Base-by-base conservation (phyloP, 2,329 filamentous ascomycete genomes). In the Aspergillus aculeatus region DNA sequence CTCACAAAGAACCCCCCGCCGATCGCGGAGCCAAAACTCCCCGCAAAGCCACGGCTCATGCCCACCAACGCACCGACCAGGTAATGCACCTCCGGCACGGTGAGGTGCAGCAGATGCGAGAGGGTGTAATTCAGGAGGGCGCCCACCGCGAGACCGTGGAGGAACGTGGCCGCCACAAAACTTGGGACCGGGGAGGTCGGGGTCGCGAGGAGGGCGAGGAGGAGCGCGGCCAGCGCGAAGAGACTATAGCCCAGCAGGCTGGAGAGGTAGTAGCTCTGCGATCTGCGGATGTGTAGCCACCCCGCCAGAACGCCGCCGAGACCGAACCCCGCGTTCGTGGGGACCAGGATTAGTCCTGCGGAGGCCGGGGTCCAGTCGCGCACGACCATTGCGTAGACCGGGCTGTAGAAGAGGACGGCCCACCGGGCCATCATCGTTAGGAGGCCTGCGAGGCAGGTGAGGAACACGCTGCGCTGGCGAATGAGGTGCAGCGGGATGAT, bases 371-470 rank as follows among this genome's bases (percentile, higher is more conserved):
- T 77, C 78, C 89, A 89, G 57, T 85, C 85, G 2, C 88, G 85
- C 1, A 95, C 88, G 3, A 90, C 89, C 59, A 95, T 86, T 35
- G 90, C 89, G 68, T 91, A 93, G 48, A 92, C 86, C 0, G 92
- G 91, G 0, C 88, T 84, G 75, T 92, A 96, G 78, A 92, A 95
- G 7, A 96, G 80, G 2, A 96, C 82, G 6, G 83, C 83, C 91
- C 91, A 96, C 59, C 92, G 87, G 2, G 89, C 83, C 71, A 90
- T 87, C 90, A 96, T 94, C 72, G 92, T 84, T 21, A 89, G 87
- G 0, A 93, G 82, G 53, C 92, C 90, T 1, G 88, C 84, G 23
- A 93, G 69, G 69, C 91, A 94, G 1, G 89, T 89, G 23, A 94
- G 76, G 3, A 94, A 78, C 1, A 90, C 86, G 31, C 87, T 88